Evolutionary conservation across 768 basidiomycete genomes (phyloP), one percentile per base, ranked within the genome.

Genomic region (Ramaria sp.): DNA sequence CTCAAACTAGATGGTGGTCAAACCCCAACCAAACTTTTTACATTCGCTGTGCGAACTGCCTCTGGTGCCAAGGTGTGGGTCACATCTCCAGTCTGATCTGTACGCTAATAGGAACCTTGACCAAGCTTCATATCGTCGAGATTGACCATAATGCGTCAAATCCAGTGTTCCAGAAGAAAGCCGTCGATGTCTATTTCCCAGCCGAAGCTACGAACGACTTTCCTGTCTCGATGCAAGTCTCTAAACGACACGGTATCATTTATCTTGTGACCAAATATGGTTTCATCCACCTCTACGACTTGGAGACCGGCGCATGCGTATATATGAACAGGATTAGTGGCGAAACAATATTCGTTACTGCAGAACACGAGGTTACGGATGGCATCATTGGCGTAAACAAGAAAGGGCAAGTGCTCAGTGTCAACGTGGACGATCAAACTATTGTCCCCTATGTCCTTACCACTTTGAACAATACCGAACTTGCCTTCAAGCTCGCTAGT

Each of bases 241-340:
- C 96, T 38, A 83, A 86, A 69, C 89, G 90, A 67, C 94, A 96
- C 69, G 95, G 96, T 34, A 91, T 99, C 69, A 74, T 96, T 64
- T 99, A 94, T 72, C 78, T 99, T 55, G 90, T 97, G 65, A 98
- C 96, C 54, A 99, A 99, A 69, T 98, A 91, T 66, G 96, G 96
- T 39, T 99, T 99, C 73, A 98, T 99, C 65, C 96, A 98, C 69
- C 78, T 99, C 13, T 99, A 99, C 69, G 96, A 99, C 70, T 81
- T 98, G 59, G 96, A 99, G 69, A 81, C 92, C 8, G 96, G 94
- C 55, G 85, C 90, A 42, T 98, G 96, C 71, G 82, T 99, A 57
- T 99, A 98, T 75, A 99, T 99, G 96, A 99, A 99, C 78, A 88
- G 96, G 60, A 99, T 99, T 67, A 93, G 90, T 41, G 95, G 96